These are phyloP conservation scores for Heritiera fomes DNA, from an alignment of 345 rosid species.

Conservation along the genomic window DNA sequence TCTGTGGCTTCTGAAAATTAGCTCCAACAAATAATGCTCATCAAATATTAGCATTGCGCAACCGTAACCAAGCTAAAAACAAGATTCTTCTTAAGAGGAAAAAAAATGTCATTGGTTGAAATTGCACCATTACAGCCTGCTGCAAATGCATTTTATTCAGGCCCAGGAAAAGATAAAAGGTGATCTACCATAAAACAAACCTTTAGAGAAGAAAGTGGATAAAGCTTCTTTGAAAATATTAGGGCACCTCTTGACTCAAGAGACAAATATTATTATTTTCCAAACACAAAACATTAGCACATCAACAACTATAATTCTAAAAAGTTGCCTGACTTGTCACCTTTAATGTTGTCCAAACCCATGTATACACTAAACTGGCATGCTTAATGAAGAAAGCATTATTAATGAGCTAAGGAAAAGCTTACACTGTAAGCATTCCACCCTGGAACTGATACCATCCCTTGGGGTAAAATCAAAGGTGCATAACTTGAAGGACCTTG, in stretches of 20 bases:
- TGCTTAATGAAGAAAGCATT: background rate
- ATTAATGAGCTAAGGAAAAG: slow-evolving; percentile 2
- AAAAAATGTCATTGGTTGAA: background rate
- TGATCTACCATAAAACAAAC: background rate
- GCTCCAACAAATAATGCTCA: slow-evolving; percentile 1
- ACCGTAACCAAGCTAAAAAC: background rate
- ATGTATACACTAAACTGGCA: background rate
- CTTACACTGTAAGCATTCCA: slow-evolving; percentile 92
- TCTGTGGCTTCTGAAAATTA: background rate
- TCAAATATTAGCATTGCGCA: background rate
- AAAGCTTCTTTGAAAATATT: background rate
- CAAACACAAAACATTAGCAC: slow-evolving; percentile 9
- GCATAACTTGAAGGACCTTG: slow-evolving; percentile 87
- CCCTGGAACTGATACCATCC: slow-evolving; percentile 86
- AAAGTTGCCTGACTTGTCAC: slow-evolving; percentile 5
- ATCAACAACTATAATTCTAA: slow-evolving; percentile 1
- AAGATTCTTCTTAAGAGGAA: background rate
- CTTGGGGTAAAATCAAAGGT: slow-evolving; percentile 82
- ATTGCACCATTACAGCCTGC: slow-evolving; percentile 1
- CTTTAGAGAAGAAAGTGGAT: background rate
- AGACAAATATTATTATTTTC: background rate
- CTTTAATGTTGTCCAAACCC: background rate
- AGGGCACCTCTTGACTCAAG: background rate
- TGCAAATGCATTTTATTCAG: background rate
- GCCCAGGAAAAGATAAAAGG: background rate